Percentiles rank a stretch among this genome's conserved stretches.
These are phyloP conservation scores for Lunularia cruciata DNA, from an alignment of 225 moss, liverwort and hornwort genomes.

Conservation along the genomic window DNA sequence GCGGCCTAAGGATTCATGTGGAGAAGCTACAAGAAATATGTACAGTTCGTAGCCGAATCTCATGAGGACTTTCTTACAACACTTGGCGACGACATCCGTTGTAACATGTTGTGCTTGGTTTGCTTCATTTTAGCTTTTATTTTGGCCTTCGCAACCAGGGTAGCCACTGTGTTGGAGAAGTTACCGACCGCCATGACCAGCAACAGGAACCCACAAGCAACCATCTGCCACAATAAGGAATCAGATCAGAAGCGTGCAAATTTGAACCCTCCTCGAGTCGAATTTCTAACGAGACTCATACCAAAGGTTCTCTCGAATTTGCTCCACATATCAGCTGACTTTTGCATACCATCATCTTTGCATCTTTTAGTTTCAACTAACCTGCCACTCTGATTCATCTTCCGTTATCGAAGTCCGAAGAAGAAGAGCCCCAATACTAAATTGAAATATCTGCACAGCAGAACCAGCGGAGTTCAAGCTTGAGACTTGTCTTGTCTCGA, in stretches of 20 bases:
- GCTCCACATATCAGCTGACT: background rate
- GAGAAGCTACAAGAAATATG: constrained; percentile 40
- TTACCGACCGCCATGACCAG: constrained; percentile 83
- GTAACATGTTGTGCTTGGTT: constrained; percentile 54
- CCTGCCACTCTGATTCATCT: constrained; percentile 89
- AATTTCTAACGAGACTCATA: too few relatives aligned
- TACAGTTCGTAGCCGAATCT: constrained; percentile 27
- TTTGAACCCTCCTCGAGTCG: background rate
- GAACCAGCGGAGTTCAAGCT: background rate
- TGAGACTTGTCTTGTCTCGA: too few relatives aligned
- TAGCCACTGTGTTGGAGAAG: constrained; percentile 78
- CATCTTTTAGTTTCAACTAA: constrained; percentile 10
- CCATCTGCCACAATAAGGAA: constrained; percentile 55
- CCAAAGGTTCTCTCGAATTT: background rate
- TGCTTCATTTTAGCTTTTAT: constrained; percentile 90
- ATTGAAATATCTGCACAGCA: constrained; percentile 69
- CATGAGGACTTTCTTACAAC: constrained; percentile 32
- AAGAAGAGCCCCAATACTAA: constrained; percentile 70
- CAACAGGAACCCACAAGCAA: constrained; percentile 79
- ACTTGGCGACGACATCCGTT: constrained; percentile 44
- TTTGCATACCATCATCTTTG: background rate
- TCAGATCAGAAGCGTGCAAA: background rate
- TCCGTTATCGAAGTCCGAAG: constrained; percentile 62
- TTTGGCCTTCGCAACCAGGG: constrained; percentile 80
- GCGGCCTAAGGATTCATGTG: constrained; percentile 8